Conservation (phyloP, 148 eudicot genomes). For the Camellia japonica region DNA sequence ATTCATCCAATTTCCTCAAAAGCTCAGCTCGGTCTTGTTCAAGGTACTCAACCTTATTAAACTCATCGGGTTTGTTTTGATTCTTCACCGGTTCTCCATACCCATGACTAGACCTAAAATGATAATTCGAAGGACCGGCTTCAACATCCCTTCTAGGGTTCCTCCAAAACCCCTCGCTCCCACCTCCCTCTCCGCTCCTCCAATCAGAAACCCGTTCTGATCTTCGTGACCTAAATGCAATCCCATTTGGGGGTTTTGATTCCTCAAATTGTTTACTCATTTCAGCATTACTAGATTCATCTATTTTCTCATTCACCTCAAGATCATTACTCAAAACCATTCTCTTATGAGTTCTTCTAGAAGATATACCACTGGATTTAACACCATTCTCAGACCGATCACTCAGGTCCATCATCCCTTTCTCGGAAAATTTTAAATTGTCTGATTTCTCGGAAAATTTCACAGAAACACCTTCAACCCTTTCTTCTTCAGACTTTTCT, state of each 20-base stretch:
- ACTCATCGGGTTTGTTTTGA: conserved; percentile 31
- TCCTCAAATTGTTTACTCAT: conserved; percentile 33
- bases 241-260: conserved; percentile 31
- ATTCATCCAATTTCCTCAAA: conserved; percentile 76
- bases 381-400: conserved; percentile 46
- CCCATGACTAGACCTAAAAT: conserved; percentile 23
- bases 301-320: conserved; percentile 15
- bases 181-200: conserved; percentile 35
- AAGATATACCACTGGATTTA: conserved; percentile 28
- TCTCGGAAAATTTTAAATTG: conserved; percentile 27
- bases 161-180: conserved; percentile 33
- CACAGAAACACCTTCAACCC: conserved; percentile 34
- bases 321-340: conserved; percentile 15
- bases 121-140: conserved; percentile 46
- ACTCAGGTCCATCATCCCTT: conserved; percentile 26
- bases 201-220: conserved; percentile 33
- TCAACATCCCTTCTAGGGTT: conserved; percentile 37
- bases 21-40: conserved; percentile 69
- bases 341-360: conserved; percentile 27
- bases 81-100: conserved; percentile 24
- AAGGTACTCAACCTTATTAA: conserved; percentile 38
- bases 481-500: conserved; percentile 51
- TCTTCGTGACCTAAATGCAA: conserved; percentile 35
- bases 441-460: conserved; percentile 40
- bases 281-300: conserved; percentile 24